phyloP scores from a whole-genome alignment of 164 flowering plant genomes.

The Aristolochia fimbriata region DNA sequence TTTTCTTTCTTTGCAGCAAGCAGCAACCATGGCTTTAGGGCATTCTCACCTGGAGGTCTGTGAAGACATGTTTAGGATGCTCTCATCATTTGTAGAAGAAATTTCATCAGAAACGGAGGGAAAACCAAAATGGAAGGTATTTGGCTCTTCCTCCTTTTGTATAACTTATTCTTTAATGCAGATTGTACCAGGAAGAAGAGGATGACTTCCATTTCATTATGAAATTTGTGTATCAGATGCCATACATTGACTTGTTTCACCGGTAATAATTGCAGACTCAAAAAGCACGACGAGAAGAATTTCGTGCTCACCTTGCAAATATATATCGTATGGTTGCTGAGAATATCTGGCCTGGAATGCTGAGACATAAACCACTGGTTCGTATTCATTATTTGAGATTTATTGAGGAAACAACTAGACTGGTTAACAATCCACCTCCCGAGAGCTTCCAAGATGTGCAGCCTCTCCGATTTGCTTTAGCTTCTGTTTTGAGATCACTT shows the following conservation, averaged over 20 bases:
- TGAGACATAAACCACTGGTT: slow-evolving; percentile 66
- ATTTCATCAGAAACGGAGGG: slow-evolving; percentile 82
- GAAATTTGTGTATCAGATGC: too few species aligned
- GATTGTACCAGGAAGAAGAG: too few species aligned
- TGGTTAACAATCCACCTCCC: slow-evolving; percentile 39
- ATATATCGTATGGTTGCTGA: slow-evolving; percentile 87
- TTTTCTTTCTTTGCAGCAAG: slow-evolving; percentile 46
- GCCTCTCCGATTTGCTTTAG: slow-evolving; percentile 89
- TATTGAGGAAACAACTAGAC: slow-evolving; percentile 78
- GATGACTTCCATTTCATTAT: too few species aligned
- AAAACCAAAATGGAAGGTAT: slow-evolving; percentile 99
- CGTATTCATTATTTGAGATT: slow-evolving; percentile 85
- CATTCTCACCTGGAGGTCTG: slow-evolving; percentile 92
- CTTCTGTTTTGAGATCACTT: slow-evolving; percentile 78
- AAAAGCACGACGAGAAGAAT: slow-evolving; percentile 89
- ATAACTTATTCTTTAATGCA: too few species aligned
- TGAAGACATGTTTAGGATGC: slow-evolving; percentile 88
- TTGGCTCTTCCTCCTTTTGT: too few species aligned
- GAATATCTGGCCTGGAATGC: slow-evolving; percentile 92
- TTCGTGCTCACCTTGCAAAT: slow-evolving; percentile 84
- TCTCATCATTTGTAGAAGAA: slow-evolving; percentile 75
- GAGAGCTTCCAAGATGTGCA: slow-evolving; percentile 91
- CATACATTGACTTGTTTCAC: not conserved
- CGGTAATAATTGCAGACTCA: slow-evolving; percentile 51
- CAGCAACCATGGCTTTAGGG: slow-evolving; percentile 96